These are phyloP conservation scores for Yamadazyma conglobata DNA, from an alignment of 1,139 yeast genomes.

Conservation along the genomic window DNA sequence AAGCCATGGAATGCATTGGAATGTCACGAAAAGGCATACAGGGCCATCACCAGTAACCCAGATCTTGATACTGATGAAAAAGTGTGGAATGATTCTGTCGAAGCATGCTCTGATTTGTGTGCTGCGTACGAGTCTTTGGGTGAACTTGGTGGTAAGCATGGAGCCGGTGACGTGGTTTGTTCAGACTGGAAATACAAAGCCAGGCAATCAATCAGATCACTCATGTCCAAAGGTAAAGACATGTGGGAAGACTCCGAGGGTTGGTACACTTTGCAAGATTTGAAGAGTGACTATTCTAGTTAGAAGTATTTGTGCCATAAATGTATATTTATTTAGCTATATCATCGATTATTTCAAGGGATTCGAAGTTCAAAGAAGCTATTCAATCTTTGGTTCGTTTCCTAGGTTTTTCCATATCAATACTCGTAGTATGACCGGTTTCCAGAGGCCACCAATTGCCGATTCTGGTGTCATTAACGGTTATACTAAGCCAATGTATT, in stretches of 20 bases:
- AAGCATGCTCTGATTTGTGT: slow-evolving; percentile 71
- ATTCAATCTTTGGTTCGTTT: slow-evolving; percentile 13
- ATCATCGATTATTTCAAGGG: slow-evolving; percentile 28
- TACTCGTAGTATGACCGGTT: not conserved
- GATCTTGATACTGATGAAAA: slow-evolving; percentile 59
- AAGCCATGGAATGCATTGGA: slow-evolving; percentile 87
- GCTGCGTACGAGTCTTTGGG: slow-evolving; percentile 90
- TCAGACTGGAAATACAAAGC: slow-evolving; percentile 91
- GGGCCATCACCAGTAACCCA: slow-evolving; percentile 66
- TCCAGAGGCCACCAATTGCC: too few species aligned
- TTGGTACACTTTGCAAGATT: slow-evolving; percentile 59
- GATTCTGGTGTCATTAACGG: too few species aligned
- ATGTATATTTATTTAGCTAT: slow-evolving; percentile 3
- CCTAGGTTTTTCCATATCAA: not conserved
- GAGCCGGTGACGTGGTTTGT: slow-evolving; percentile 81
- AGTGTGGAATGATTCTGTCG: slow-evolving; percentile 79
- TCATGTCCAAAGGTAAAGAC: slow-evolving; percentile 75
- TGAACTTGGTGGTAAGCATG: slow-evolving; percentile 78
- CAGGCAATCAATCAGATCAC: slow-evolving; percentile 63
- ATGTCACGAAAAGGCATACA: slow-evolving; percentile 81
- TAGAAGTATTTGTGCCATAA: not conserved
- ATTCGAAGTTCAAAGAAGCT: slow-evolving; percentile 28
- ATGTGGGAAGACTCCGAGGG: slow-evolving; percentile 81
- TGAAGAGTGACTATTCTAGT: slow-evolving; percentile 42
- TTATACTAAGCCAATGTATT: too few species aligned